phyloP scores from a whole-genome alignment of 108 stramenopile genomes.

The Epithemia pelagica region DNA sequence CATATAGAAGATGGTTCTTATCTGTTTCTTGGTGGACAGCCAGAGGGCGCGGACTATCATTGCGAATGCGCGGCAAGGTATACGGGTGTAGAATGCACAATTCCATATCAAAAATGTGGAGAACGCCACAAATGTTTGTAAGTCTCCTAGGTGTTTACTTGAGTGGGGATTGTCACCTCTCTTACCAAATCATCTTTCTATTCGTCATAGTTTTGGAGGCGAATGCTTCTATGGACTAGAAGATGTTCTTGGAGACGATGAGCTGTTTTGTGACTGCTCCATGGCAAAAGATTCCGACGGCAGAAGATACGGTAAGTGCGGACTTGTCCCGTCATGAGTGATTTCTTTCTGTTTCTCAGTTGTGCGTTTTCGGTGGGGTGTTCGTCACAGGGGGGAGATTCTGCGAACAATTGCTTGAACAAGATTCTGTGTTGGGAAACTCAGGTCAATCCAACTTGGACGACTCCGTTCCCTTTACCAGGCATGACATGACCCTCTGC shows the following conservation, averaged over 20 bases:
- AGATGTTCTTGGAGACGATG: slow-evolving; percentile 37
- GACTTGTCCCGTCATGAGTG: background rate
- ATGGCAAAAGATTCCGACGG: slow-evolving; percentile 18
- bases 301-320: slow-evolving; percentile 8
- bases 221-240: slow-evolving; percentile 27
- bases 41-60: background rate
- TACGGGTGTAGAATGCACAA: background rate
- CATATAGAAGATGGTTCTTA: background rate
- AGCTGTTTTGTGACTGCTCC: slow-evolving; percentile 43
- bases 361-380: too few relatives aligned
- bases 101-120: background rate
- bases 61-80: background rate
- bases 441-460: background rate
- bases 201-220: slow-evolving; percentile 22
- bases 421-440: too few relatives aligned
- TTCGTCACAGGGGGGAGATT: slow-evolving; percentile 31
- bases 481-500: background rate
- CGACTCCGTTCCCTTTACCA: background rate
- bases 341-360: too few relatives aligned
- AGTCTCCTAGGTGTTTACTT: too few relatives aligned
- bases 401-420: slow-evolving; percentile 28
- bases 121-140: background rate
- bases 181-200: too few relatives aligned
- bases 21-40: background rate
- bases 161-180: too few relatives aligned